These are phyloP conservation scores for Penicillium waksmanii DNA, from an alignment of 495 filamentous ascomycete species.

Conservation along the genomic window DNA sequence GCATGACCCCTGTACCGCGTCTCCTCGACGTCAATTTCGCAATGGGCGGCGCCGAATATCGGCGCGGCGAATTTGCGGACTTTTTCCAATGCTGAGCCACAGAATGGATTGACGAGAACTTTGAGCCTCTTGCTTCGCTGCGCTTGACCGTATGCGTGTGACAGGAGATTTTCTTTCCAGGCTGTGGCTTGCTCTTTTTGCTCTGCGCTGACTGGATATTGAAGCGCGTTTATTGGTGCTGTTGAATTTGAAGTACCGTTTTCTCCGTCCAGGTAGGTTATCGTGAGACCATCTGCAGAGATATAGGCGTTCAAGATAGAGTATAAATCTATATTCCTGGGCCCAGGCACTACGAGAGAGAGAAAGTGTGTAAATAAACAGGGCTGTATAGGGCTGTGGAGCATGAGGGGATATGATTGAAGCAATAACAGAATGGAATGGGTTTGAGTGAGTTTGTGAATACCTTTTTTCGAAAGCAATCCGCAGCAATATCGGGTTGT, in stretches of 20 bases:
- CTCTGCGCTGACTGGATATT: not conserved
- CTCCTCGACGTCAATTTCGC: conserved; percentile 69
- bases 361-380: too few species aligned
- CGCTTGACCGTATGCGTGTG: conserved; percentile 64
- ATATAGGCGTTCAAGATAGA: not conserved
- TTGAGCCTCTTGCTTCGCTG: conserved; percentile 73
- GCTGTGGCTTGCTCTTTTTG: not conserved
- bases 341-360: not conserved
- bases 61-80: conserved; percentile 75
- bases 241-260: not conserved
- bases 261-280: not conserved
- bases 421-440: too few species aligned
- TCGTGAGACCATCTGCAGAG: not conserved
- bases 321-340: not conserved
- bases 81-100: conserved; percentile 70
- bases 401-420: too few species aligned
- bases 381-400: too few species aligned
- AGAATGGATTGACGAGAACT: conserved; percentile 84
- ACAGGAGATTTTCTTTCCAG: not conserved
- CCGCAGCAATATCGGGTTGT: conserved; percentile 2
- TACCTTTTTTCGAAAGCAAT: not conserved
- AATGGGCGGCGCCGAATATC: conserved; percentile 77
- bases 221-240: conserved; percentile 2
- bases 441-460: not conserved
- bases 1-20: conserved; percentile 76